phyloP scores from a whole-genome alignment of 106 monocot genomes.

The Dioscorea dumetorum region DNA sequence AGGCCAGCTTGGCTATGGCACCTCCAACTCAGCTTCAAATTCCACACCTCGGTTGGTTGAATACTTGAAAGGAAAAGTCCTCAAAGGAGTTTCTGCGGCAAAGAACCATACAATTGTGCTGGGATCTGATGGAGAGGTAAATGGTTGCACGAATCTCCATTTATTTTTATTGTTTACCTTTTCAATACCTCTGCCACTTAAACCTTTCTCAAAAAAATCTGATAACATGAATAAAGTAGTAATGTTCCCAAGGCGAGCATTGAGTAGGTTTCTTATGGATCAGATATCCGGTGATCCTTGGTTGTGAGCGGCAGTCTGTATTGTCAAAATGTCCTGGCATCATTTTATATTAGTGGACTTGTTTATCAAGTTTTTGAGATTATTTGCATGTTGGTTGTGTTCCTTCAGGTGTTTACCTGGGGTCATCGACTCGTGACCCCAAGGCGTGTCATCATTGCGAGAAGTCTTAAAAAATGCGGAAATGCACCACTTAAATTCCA shows the following conservation, averaged over 20 bases:
- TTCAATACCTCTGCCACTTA: background rate
- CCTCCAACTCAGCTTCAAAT: constrained; percentile 97
- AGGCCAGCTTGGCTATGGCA: constrained; percentile 99
- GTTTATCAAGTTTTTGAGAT: no score
- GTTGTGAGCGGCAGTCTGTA: no score
- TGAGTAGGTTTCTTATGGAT: no score
- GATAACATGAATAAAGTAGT: no score
- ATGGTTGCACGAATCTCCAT: background rate
- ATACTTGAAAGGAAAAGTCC: constrained; percentile 84
- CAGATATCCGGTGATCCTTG: no score
- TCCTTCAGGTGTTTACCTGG: constrained; percentile 82
- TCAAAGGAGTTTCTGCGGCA: constrained; percentile 76
- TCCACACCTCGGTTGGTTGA: constrained; percentile 88
- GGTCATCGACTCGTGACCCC: constrained; percentile 94
- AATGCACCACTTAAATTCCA: constrained; percentile 72
- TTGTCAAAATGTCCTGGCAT: no score
- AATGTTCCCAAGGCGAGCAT: no score
- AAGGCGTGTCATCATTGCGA: constrained; percentile 65
- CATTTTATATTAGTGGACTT: no score
- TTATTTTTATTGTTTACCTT: background rate
- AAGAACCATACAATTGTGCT: constrained; percentile 87
- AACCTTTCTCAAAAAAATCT: no score
- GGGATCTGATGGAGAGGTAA: constrained; percentile 84
- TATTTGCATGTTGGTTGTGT: background rate
- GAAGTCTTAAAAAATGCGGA: constrained; percentile 74